Percentiles rank a stretch among this genome's conserved stretches.
phyloP scores from a whole-genome alignment of 176 grass and related monocot species.

The Triticum urartu region DNA sequence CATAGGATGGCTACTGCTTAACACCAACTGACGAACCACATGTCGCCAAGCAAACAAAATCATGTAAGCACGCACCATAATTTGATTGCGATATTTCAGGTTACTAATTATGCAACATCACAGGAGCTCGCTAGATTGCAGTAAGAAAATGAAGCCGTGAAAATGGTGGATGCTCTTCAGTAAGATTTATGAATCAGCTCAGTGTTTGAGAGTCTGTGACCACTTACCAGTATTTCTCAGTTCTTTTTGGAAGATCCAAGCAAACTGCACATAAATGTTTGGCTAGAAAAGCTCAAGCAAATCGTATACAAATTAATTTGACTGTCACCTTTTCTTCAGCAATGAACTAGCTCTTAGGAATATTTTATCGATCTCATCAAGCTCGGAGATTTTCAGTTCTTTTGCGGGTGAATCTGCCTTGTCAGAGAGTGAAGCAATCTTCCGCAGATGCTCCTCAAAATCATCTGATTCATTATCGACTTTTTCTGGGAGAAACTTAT shows the following conservation, averaged over 20 bases:
- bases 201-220: not conserved
- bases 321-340: slow-evolving; percentile 67
- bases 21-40: not conserved
- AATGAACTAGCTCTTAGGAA: slow-evolving; percentile 94
- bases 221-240: not conserved
- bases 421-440: slow-evolving; percentile 70
- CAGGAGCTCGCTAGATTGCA: not conserved
- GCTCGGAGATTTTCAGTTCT: slow-evolving; percentile 71
- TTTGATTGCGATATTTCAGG: not conserved
- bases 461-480: slow-evolving; percentile 49
- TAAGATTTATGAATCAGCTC: not conserved
- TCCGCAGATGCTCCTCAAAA: slow-evolving; percentile 87
- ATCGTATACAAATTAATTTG: not conserved
- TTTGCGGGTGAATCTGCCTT: slow-evolving; percentile 54
- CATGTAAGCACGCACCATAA: not conserved
- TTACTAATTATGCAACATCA: not conserved
- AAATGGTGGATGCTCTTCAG: not conserved
- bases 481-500: slow-evolving; percentile 71
- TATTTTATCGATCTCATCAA: slow-evolving; percentile 95
- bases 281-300: not conserved
- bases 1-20: not conserved
- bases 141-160: not conserved
- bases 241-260: not conserved
- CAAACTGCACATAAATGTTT: not conserved
- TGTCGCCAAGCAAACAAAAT: not conserved